phyloP scores from a whole-genome alignment of 108 stramenopile genomes.

The Parietichytrium sp. region DNA sequence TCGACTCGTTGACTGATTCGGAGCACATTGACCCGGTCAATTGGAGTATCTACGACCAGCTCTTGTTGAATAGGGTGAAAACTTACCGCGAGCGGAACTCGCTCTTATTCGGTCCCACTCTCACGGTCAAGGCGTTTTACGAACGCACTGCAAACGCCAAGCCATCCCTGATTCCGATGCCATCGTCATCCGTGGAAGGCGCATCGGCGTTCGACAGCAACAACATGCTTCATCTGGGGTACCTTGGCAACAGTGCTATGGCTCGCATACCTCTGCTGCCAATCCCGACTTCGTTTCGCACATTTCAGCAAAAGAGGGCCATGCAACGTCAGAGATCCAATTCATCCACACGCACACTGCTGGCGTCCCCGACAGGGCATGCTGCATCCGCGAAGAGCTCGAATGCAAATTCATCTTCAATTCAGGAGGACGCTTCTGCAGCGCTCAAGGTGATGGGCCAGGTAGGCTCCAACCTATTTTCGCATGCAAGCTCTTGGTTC shows the following conservation, averaged over 20 bases:
- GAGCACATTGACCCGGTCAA: background rate
- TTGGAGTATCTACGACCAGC: background rate
- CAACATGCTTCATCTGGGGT: slow-evolving; percentile 32
- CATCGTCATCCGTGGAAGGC: background rate
- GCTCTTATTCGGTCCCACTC: background rate
- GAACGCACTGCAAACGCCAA: background rate
- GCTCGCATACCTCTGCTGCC: slow-evolving; percentile 22
- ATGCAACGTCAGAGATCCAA: background rate
- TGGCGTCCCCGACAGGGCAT: background rate
- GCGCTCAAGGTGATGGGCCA: slow-evolving; percentile 33
- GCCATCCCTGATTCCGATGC: no score
- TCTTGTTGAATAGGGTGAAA: background rate
- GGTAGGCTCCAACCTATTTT: slow-evolving; percentile 33
- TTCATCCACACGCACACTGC: background rate
- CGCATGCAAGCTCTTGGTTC: slow-evolving; percentile 27
- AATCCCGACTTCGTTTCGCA: background rate
- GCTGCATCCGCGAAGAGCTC: background rate
- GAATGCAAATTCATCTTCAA: background rate
- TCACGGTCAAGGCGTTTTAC: slow-evolving; percentile 15
- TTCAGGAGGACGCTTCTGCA: background rate
- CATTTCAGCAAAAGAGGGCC: background rate
- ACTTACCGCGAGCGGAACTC: slow-evolving; percentile 16
- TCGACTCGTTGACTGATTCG: background rate
- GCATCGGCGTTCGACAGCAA: slow-evolving; percentile 17
- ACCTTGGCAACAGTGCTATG: background rate